Evolutionary conservation across 2,329 filamentous ascomycete genomes (phyloP).

Genomic region (Beauveria sp.): DNA sequence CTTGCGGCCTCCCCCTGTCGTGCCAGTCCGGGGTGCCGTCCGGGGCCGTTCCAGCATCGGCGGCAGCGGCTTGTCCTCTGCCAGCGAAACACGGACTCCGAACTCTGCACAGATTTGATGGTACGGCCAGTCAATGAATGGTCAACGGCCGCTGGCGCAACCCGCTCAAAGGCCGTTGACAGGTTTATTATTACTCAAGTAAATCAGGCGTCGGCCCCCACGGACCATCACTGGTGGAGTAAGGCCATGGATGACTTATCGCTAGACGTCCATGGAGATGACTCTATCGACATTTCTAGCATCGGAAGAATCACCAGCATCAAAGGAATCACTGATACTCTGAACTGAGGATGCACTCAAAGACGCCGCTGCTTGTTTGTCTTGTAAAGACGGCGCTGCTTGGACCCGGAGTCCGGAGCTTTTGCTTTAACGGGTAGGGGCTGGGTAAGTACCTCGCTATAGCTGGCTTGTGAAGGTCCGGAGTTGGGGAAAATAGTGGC

Average conservation of each 20-base stretch:
- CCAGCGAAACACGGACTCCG: no score
- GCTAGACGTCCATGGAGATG: not conserved
- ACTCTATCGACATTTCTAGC: not conserved
- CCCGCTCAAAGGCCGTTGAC: no score
- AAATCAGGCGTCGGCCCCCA: not conserved
- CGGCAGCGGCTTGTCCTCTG: no score
- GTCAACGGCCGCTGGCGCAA: no score
- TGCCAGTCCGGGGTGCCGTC: not conserved
- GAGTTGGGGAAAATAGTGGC: not conserved
- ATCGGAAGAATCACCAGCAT: not conserved
- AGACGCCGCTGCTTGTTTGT: not conserved
- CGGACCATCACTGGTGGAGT: not conserved
- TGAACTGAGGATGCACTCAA: not conserved
- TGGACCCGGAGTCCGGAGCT: not conserved
- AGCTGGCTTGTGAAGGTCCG: slow-evolving; percentile 1
- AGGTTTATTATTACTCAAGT: no score
- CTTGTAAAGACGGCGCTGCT: not conserved
- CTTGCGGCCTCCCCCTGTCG: not conserved
- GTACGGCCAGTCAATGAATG: no score
- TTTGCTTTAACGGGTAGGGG: not conserved
- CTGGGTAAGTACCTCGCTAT: not conserved
- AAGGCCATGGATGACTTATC: not conserved
- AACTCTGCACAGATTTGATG: no score
- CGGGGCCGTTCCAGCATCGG: not conserved
- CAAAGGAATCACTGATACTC: not conserved